Conservation (phyloP, 495 filamentous ascomycete genomes). For the Ramalina intermedia region DNA sequence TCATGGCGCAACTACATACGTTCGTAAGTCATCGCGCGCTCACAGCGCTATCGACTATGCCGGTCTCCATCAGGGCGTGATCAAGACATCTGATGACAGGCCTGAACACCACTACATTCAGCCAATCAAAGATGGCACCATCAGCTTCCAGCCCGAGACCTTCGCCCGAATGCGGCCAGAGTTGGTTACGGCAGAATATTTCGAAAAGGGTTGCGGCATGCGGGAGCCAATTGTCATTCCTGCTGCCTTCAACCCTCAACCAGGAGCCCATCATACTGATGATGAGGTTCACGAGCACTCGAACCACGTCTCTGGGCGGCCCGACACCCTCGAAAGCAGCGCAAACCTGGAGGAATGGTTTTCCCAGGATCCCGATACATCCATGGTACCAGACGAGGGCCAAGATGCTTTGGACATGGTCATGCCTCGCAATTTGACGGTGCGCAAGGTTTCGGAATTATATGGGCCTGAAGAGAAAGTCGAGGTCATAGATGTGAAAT, state of each 20-base stretch:
- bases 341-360: conserved; percentile 17
- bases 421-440: conserved; percentile 53
- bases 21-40: conserved; percentile 47
- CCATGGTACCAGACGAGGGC: conserved; percentile 40
- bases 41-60: conserved; percentile 65
- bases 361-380: conserved; percentile 21
- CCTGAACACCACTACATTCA: conserved; percentile 61
- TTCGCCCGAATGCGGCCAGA: conserved; percentile 58
- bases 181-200: conserved; percentile 48
- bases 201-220: conserved; percentile 54
- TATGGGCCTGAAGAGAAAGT: conserved; percentile 52
- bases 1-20: conserved; percentile 51
- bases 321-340: neutral
- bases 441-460: conserved; percentile 49
- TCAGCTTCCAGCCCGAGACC: conserved; percentile 45
- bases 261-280: conserved; percentile 12
- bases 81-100: conserved; percentile 54
- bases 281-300: conserved; percentile 1
- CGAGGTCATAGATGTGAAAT: conserved; percentile 65
- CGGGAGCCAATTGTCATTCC: conserved; percentile 59
- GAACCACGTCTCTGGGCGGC: neutral
- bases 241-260: conserved; percentile 46
- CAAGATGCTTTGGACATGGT: conserved; percentile 63
- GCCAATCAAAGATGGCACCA: conserved; percentile 53
- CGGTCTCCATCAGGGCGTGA: conserved; percentile 56